A percentile compares a stretch with the other conserved stretches of the same genome.
Evolutionary conservation across 1,284 basidiomycete species (phyloP).

Genomic region (Pseudozyma tsukubaensis): DNA sequence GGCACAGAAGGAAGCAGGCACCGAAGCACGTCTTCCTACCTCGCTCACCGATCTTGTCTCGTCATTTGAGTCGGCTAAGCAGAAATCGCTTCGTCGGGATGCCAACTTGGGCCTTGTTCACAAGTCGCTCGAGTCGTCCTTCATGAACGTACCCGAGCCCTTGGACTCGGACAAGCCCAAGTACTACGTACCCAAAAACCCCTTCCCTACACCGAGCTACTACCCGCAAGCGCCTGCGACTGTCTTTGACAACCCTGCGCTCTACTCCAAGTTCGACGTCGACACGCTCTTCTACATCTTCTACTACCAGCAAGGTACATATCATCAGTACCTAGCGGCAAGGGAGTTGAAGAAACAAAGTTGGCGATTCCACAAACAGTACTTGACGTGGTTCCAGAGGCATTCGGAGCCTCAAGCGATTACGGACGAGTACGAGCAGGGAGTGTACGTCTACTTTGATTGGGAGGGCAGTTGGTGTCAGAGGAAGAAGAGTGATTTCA

Average conservation of each 20-base stretch:
- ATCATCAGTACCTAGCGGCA: constrained; percentile 97
- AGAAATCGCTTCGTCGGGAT: constrained; percentile 85
- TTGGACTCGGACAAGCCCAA: constrained; percentile 78
- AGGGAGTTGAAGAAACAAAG: constrained; percentile 97
- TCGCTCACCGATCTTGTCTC: constrained; percentile 91
- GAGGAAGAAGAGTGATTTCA: constrained; percentile 96
- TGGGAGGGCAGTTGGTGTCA: constrained; percentile 82
- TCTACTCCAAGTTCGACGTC: constrained; percentile 93
- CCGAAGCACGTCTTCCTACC: constrained; percentile 73
- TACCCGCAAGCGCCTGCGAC: constrained; percentile 91
- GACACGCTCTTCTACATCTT: constrained; percentile 99
- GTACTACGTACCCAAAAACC: constrained; percentile 95
- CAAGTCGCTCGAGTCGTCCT: constrained; percentile 90
- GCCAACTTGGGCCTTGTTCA: constrained; percentile 80
- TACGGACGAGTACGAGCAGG: constrained; percentile 99
- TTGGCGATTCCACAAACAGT: constrained; percentile 99
- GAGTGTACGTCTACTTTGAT: constrained; percentile 74
- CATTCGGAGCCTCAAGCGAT: constrained; percentile 99
- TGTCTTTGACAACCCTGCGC: constrained; percentile 82
- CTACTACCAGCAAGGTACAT: constrained; percentile 96
- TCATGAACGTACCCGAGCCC: constrained; percentile 87
- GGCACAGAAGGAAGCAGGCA: constrained; percentile 54
- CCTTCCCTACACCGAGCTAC: constrained; percentile 89
- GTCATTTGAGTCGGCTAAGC: constrained; percentile 94
- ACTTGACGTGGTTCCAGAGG: constrained; percentile 99